A percentile compares a stretch with the other conserved stretches of the same genome.
These are phyloP conservation scores for Apiospora rasikravindrae DNA, from an alignment of 2,329 filamentous ascomycete genomes.

Conservation along the genomic window DNA sequence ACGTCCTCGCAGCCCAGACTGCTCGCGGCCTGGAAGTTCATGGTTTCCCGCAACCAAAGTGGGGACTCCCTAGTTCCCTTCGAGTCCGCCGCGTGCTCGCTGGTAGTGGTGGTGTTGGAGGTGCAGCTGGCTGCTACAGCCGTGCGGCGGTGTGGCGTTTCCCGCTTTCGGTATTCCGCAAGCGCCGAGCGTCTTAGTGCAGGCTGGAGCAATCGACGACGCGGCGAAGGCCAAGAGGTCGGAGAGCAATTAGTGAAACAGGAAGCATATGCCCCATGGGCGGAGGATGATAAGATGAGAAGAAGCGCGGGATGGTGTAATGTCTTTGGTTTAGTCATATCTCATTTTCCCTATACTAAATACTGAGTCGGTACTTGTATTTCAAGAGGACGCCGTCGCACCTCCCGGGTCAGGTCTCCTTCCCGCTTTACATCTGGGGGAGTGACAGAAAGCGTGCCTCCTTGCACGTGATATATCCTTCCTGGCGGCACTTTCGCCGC, in stretches of 20 bases:
- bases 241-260: not conserved
- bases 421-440: not conserved
- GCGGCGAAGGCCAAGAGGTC: not conserved
- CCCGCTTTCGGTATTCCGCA: slow-evolving; percentile 16
- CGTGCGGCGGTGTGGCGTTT: not conserved
- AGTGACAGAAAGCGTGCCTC: not conserved
- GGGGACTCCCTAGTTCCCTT: not conserved
- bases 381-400: not conserved
- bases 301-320: not conserved
- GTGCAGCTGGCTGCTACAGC: slow-evolving; percentile 17
- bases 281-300: too few species aligned
- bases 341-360: not conserved
- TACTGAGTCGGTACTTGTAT: not conserved
- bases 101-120: not conserved
- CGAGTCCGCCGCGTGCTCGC: not conserved
- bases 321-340: not conserved
- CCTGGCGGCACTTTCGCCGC: not conserved
- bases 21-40: too few species aligned
- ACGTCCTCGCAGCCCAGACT: not conserved
- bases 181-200: not conserved
- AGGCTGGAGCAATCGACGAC: not conserved
- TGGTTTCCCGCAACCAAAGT: not conserved
- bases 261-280: too few species aligned
- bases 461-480: not conserved
- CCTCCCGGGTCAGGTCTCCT: not conserved